These are phyloP conservation scores for Suhomyces sp. DNA, from an alignment of 805 yeast genomes.

Conservation along the genomic window DNA sequence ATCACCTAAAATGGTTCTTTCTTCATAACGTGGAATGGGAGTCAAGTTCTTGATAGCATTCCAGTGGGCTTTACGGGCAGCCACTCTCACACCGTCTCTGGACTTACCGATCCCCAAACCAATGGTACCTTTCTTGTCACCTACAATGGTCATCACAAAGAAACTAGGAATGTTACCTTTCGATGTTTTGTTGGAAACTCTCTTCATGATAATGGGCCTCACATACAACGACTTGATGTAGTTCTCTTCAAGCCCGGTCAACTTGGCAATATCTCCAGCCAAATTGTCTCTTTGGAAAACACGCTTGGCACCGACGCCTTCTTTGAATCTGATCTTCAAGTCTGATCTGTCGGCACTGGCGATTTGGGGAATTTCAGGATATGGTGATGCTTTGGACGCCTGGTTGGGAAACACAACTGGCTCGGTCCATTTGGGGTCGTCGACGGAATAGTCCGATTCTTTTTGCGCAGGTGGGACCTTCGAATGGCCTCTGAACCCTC, in stretches of 20 bases:
- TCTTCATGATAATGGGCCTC: constrained; percentile 68
- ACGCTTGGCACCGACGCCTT: constrained; percentile 14
- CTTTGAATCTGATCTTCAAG: constrained; percentile 35
- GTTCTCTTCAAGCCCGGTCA: constrained; percentile 63
- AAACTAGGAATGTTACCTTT: constrained; percentile 85
- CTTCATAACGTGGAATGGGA: constrained; percentile 81
- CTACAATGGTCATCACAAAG: constrained; percentile 84
- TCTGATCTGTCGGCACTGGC: constrained; percentile 51
- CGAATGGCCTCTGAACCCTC: constrained; percentile 29
- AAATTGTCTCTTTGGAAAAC: constrained; percentile 24
- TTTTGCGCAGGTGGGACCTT: constrained; percentile 65
- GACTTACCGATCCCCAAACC: constrained; percentile 96
- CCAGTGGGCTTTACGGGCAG: constrained; percentile 85
- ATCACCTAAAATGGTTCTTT: constrained; percentile 86
- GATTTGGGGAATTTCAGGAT: constrained; percentile 55
- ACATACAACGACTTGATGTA: constrained; percentile 61
- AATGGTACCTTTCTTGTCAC: constrained; percentile 89
- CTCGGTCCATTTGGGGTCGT: constrained; percentile 77
- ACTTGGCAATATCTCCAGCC: constrained; percentile 55
- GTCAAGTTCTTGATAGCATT: constrained; percentile 84
- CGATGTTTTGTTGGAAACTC: constrained; percentile 87
- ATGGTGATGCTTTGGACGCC: constrained; percentile 48
- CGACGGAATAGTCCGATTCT: constrained; percentile 64
- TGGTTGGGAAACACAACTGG: constrained; percentile 50
- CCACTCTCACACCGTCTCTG: constrained; percentile 67